Conservation (phyloP, 1,284 basidiomycete species). For the Trichosporon sp. region DNA sequence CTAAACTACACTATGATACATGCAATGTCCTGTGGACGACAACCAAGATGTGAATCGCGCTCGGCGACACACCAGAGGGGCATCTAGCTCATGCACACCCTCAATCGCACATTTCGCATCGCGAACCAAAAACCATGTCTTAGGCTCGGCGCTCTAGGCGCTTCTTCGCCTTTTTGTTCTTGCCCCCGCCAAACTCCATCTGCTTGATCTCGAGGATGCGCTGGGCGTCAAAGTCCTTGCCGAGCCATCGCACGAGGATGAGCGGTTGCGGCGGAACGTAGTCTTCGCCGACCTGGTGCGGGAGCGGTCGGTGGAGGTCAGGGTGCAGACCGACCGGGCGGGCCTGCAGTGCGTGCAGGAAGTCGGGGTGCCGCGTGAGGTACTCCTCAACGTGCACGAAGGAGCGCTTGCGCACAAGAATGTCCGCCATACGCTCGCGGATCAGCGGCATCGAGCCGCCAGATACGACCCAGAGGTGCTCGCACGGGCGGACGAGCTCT, state of each 20-base stretch:
- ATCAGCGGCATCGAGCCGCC: conserved; percentile 43
- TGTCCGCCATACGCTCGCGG: conserved; percentile 43
- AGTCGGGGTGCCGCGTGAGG: conserved; percentile 45
- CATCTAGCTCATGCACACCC: too few species aligned
- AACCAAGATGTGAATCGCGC: too few species aligned
- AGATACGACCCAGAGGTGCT: conserved; percentile 47
- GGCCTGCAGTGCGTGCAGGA: conserved; percentile 36
- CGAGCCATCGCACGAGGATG: conserved; percentile 44
- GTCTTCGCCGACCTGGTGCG: conserved; percentile 11
- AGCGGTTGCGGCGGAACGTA: conserved; percentile 30
- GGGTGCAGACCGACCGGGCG: conserved; percentile 45
- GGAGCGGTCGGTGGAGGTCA: conserved; percentile 29
- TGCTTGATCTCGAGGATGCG: conserved; percentile 45
- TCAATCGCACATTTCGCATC: too few species aligned
- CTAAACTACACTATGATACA: background rate
- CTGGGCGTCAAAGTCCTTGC: conserved; percentile 42
- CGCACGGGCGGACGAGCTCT: conserved; percentile 35
- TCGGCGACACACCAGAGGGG: too few species aligned
- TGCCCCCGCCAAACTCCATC: conserved; percentile 45
- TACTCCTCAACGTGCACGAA: conserved; percentile 49
- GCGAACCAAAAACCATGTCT: too few species aligned
- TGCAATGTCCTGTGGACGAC: too few species aligned
- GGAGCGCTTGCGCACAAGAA: conserved; percentile 41
- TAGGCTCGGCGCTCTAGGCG: background rate
- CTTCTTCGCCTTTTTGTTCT: conserved; percentile 40